A percentile compares a stretch with the other conserved stretches of the same genome.
Conservation (phyloP, 305 asterid species). For the Fraxinus paxiana region DNA sequence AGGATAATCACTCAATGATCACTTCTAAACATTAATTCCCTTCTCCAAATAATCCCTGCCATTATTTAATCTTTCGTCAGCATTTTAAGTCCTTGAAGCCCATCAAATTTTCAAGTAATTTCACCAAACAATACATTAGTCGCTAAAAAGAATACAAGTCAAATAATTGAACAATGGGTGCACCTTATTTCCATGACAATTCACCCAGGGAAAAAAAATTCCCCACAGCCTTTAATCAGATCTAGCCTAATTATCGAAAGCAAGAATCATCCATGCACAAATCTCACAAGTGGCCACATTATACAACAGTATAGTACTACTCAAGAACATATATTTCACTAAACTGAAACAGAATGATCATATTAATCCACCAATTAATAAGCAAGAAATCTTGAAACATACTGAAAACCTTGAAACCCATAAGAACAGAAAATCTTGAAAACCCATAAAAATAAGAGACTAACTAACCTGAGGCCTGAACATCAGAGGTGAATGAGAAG, state of each 20-base stretch:
- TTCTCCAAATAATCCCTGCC: background rate
- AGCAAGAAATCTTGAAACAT: background rate
- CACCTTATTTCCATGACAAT: background rate
- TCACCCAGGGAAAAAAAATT: background rate
- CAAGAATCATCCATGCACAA: background rate
- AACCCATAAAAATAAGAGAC: background rate
- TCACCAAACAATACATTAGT: background rate
- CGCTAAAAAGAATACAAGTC: background rate
- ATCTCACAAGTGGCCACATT: background rate
- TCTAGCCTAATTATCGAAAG: conserved; percentile 3
- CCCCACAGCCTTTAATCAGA: conserved; percentile 19
- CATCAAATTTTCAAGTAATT: background rate
- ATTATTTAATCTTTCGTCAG: background rate
- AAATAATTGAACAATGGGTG: background rate
- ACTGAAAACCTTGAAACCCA: background rate
- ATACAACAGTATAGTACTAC: background rate
- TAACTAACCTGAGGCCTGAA: conserved; percentile 83
- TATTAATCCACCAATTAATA: background rate
- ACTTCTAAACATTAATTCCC: background rate
- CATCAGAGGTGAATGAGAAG: conserved; percentile 79
- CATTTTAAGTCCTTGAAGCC: background rate
- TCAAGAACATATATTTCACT: conserved; percentile 10
- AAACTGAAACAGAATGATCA: background rate
- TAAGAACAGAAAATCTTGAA: background rate
- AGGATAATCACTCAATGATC: background rate